Base-by-base conservation (phyloP, 202 grass and related monocot genomes). In the Cymbopogon flexuosus region DNA sequence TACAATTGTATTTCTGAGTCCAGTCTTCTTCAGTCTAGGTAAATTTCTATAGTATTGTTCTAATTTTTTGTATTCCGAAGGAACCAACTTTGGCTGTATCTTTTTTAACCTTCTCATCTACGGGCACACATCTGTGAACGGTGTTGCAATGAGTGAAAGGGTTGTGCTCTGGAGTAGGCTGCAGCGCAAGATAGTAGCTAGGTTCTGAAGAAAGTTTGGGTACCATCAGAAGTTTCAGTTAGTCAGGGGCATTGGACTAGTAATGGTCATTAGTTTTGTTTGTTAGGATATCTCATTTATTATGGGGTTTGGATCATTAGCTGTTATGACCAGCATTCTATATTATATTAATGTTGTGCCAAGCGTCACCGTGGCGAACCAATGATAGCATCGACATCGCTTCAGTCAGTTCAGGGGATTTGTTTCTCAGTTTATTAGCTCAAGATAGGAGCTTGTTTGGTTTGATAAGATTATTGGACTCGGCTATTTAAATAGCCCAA, bases 21-120 rank as follows among this genome's bases (percentile, higher is more conserved):
- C 94, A 49, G 65, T 97, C 76, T 97, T 97, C 86, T 97, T 97
- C 86, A 97, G 94, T 75, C 84, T 97, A 88, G 95, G 92, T 97
- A 89, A 85, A 51, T 84, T 81, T 56, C 52, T 85, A 76, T 47
- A 45, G 37, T 62, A 31, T 84, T 10, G 0, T 45, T 59, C 27
- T 12, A 52, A 31, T 37, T 59, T 70, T 80, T 16, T 49, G 29
- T 16, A 30, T 65, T 71, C 56, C 0, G 0, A 72, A 37, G n/a
- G 64, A 36, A 47, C 4, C 1, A 33, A 45, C 57, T 24, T 76
- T 37, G 16, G 37, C 37, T 31, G 33, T 72, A 58, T 61, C 37
- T 4, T n/a, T 30, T 63, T 76, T 64, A 52, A 72, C 35, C n/a
- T 23, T 58, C 54, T 22, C 8, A 58, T 58, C 6, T 58, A 23